A percentile compares a stretch with the other conserved stretches of the same genome.
phyloP scores from a whole-genome alignment of 176 grass and related monocot genomes.

The Canna indica region DNA sequence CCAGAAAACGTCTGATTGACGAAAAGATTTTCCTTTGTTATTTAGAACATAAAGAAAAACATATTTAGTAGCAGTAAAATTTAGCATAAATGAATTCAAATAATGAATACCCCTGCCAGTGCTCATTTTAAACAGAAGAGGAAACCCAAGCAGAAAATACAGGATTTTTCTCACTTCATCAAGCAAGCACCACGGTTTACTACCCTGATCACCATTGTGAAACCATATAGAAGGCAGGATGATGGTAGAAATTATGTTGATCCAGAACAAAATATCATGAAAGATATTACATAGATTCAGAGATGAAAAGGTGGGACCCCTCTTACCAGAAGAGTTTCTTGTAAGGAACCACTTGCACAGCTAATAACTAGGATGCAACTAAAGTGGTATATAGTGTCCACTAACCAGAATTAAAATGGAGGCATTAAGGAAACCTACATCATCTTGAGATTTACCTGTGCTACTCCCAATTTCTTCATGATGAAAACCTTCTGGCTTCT shows the following conservation, averaged over 20 bases:
- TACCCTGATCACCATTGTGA: not conserved
- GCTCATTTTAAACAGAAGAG: not conserved
- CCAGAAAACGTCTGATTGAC: conserved; percentile 25
- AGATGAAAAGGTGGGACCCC: not conserved
- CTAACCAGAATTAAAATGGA: not conserved
- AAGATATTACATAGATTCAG: not conserved
- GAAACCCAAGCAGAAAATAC: not conserved
- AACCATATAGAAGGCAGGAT: not conserved
- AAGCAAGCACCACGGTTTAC: not conserved
- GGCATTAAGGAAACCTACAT: conserved; percentile 1
- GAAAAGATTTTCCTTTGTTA: conserved; percentile 19
- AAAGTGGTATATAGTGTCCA: not conserved
- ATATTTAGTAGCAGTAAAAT: not conserved
- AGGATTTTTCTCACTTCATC: not conserved
- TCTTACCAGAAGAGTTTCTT: not conserved
- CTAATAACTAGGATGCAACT: not conserved
- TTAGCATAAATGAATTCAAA: not conserved
- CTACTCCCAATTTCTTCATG: conserved; percentile 5
- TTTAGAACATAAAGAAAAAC: conserved; percentile 7
- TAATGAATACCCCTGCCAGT: not conserved
- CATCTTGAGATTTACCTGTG: conserved; percentile 1
- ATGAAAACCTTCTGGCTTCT: conserved; percentile 1
- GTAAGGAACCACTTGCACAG: not conserved
- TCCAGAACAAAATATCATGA: not conserved
- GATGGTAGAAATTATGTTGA: not conserved